phyloP scores from a whole-genome alignment of 768 basidiomycete species.

The Calocybe gangraenosa region DNA sequence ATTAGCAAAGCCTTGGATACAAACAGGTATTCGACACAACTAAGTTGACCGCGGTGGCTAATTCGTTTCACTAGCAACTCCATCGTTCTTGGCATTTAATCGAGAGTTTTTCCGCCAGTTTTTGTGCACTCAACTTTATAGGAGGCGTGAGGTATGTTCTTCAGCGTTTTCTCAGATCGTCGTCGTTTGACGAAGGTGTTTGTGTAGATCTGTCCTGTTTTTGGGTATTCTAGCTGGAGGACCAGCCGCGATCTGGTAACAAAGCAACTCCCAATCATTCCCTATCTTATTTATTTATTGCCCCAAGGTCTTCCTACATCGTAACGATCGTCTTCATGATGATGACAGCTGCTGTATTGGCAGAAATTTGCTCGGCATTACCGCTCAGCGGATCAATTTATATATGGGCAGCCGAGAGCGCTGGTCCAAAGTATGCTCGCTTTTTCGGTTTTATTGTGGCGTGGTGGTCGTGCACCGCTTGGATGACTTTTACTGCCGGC shows the following conservation, averaged over 20 bases:
- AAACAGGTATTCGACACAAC: constrained; percentile 53
- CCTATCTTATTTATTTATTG: constrained; percentile 10
- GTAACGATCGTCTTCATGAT: constrained; percentile 84
- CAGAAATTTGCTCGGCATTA: constrained; percentile 88
- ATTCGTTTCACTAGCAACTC: constrained; percentile 53
- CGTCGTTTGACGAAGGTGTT: no score
- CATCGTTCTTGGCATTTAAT: constrained; percentile 82
- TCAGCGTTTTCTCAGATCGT: no score
- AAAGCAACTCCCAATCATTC: background rate
- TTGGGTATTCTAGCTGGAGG: constrained; percentile 82
- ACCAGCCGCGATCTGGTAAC: constrained; percentile 82
- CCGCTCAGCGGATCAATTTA: constrained; percentile 90
- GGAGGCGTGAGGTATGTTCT: constrained; percentile 68
- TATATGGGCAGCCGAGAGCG: constrained; percentile 92
- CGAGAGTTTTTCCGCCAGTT: constrained; percentile 86
- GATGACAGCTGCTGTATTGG: constrained; percentile 82
- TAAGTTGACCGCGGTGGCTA: constrained; percentile 5
- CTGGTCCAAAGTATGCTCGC: constrained; percentile 80
- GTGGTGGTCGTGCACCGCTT: constrained; percentile 94
- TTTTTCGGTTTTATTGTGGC: constrained; percentile 89
- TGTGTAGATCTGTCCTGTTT: constrained; percentile 66
- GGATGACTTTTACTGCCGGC: constrained; percentile 90
- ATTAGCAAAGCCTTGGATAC: constrained; percentile 71
- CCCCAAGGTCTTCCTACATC: constrained; percentile 76
- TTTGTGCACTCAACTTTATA: constrained; percentile 88